Base-by-base conservation (phyloP, 2,329 filamentous ascomycete genomes). In the Calycina marina region DNA sequence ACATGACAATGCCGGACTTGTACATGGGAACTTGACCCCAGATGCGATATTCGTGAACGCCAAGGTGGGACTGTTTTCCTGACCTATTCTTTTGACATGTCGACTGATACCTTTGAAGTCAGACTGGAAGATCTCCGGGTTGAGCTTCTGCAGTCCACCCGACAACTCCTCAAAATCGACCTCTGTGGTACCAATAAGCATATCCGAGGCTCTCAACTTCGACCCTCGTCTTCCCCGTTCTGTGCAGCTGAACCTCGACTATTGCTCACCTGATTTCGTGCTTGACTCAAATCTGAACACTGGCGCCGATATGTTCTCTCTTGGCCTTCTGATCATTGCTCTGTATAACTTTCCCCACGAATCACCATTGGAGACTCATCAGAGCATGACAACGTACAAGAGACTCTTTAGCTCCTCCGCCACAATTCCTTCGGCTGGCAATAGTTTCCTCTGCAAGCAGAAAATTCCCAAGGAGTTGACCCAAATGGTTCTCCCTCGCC, bases 61-160 rank as follows among this genome's bases (percentile, higher is more conserved):
- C 25, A 98, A 98, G 71, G 77, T 72, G 60, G 40, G 67, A 55
- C 29, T 13, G 5, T 15, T 28, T n/a, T 35, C 18, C 12, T 15
- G 27, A 13, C 16, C 16, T 12, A 32, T 28, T 30, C 17, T 20
- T 29, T 12, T 10, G 8, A 13, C 18, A 32, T 22, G 37, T 15
- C 45, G 34, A 55, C 49, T 52, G 33, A 52, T 39, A 56, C 42
- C 56, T 51, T 22, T 40, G 48, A 48, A 82, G 77, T 93, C 83
- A 29, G 90, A 98, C 56, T 98, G 90, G 90, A 98, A 98, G 55
- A 82, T 98, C 39, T 88, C 85, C 46, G 90, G 88, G n/a, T 67
- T 98, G 24, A 73, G 80, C 0, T 98, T 94, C 55, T 83, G 80
- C 52, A 81, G 81, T 28, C 81, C 85, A 10, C 72, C 82, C 30